A percentile compares a stretch with the other conserved stretches of the same genome.
Conservation (phyloP, 306 rosid species). For the Quercus variabilis region DNA sequence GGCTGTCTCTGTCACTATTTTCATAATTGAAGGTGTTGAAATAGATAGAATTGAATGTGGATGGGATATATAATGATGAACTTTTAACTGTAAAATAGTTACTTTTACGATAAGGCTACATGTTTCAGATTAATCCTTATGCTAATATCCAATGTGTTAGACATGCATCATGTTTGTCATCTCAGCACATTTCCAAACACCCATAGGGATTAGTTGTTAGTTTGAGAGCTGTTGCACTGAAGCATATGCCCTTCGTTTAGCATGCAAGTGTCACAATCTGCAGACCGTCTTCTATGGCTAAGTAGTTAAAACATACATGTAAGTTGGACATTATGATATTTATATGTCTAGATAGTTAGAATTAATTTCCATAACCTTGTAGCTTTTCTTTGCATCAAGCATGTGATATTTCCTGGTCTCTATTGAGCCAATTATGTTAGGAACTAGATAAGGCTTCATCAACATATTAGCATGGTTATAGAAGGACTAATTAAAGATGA, state of each 20-base stretch:
- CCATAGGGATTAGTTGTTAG: not conserved
- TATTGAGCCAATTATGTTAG: not conserved
- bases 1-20: not conserved
- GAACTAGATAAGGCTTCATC: not conserved
- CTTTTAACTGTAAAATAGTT: not conserved
- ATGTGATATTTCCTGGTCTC: not conserved
- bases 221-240: not conserved
- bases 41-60: not conserved
- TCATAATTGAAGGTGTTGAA: not conserved
- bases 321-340: not conserved
- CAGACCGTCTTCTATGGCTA: not conserved
- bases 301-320: not conserved
- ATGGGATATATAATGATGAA: not conserved
- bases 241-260: not conserved
- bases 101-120: not conserved
- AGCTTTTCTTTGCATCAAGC: not conserved
- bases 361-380: not conserved
- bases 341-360: not conserved
- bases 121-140: not conserved
- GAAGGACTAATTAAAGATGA: not conserved
- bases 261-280: not conserved
- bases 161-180: not conserved
- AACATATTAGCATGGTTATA: not conserved
- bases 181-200: not conserved
- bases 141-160: not conserved